Base-by-base conservation (phyloP, 1,284 basidiomycete species). In the Trametes polyzona region DNA sequence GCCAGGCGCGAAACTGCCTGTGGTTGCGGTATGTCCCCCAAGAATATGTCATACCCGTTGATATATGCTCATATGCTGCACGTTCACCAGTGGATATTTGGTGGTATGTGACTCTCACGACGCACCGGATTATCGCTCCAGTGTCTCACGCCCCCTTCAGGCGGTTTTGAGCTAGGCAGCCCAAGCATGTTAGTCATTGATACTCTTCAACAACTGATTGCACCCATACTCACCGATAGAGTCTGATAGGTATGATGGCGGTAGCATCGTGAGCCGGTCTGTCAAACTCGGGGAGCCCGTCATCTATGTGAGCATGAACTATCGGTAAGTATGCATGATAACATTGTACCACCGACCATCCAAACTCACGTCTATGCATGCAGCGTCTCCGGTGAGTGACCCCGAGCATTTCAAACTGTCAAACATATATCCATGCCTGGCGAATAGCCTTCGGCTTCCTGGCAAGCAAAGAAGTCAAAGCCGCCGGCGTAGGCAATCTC, bases 401-500 rank as follows among this genome's bases (percentile, higher is more conserved):
- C 12, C 9, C 0, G n/a, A n/a, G n/a, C 5, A 2, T 17, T 8
- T 10, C 8, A 16, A 12, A 12, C 4, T 2, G 12, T 21, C 10
- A 3, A n/a, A 14, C 5, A 1, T 6, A 29, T 24, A 2, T 41
- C n/a, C 52, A 42, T 8, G 48, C 5, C 27, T 9, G 7, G 7
- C n/a, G 10, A 3, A n/a, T 19, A 55, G 53, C 53, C 1, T 55
- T 33, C 53, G 53, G 53, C 21, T 65, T 65, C 51, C 58, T 65
- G 12, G 50, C 58, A 7, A 58, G 82, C 21, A 65, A 79, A 57
- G 80, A 84, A 66, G 76, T 82, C 35, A 76, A 77, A 44, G 76
- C 71, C 16, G 82, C 79, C 6, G 79, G 81, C 4, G 71, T 82
- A 4, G 77, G 79, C 6, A 86, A 86, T 61, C 66, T 83, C 1